Evolutionary conservation across 2,329 filamentous ascomycete species (phyloP).

Genomic region (Pseudogymnoascus sp.): DNA sequence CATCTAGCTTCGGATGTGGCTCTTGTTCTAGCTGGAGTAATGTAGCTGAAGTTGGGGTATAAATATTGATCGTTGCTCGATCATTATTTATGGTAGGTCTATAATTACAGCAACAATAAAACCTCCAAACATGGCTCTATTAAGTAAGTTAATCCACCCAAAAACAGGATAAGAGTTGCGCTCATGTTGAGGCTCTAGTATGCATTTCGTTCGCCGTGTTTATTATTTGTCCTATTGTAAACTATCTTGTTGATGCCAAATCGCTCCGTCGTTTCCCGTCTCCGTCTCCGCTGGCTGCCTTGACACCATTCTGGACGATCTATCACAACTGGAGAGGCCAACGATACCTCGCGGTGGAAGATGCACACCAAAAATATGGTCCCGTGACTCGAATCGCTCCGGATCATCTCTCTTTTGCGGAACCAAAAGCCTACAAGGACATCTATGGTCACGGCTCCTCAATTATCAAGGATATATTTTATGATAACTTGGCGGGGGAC

Average conservation of each 20-base stretch:
- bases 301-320: background rate
- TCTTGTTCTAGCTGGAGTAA: background rate
- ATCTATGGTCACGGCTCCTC: constrained; percentile 27
- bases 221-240: background rate
- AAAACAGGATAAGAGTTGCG: background rate
- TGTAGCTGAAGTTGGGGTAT: background rate
- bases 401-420: constrained; percentile 27
- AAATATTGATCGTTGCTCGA: background rate
- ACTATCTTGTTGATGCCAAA: background rate
- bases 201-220: background rate
- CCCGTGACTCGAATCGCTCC: constrained; percentile 17
- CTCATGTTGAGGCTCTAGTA: background rate
- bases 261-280: background rate
- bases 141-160: background rate
- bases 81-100: background rate
- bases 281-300: background rate
- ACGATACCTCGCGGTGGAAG: background rate
- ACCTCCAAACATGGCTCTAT: background rate
- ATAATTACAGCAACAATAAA: background rate
- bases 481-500: constrained; percentile 10
- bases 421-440: constrained; percentile 27
- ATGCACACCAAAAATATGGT: background rate
- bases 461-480: constrained; percentile 18
- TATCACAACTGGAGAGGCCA: background rate
- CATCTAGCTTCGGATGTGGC: background rate